Base-by-base conservation (phyloP, 192 early-diverging fungal species). In the Jimgerdemannia lactiflua region DNA sequence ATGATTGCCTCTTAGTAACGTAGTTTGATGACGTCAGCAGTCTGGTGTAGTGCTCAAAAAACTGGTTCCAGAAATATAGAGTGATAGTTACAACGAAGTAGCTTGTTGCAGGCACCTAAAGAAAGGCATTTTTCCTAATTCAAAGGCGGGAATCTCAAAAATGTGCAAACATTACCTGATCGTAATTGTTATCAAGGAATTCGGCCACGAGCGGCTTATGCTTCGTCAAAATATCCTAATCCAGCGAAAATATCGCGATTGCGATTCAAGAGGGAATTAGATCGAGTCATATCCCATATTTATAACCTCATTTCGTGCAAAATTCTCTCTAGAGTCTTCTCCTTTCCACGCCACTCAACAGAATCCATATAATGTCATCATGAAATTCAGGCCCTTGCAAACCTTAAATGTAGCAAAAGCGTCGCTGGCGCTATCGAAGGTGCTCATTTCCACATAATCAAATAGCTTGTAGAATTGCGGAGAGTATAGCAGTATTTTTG, bases 401-500 rank as follows among this genome's bases (percentile, higher is more conserved):
- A 59, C 49, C 83, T 97, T 97, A 83, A 99, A 99, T 59, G 95
- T 98, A 18, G 94, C 95, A 83, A 99, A 99, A 4, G 98, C 98
- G 82, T 99, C 98, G 59, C 94, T 96, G 42, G 98, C 95, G 64
- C 97, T 95, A 88, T 99, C 98, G 88, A 99, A 99, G 18, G 96
- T 99, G 71, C 92, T 92, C 75, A 96, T 87, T 82, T 99, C 97
- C 11, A 99, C 97, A 80, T 99, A 99, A 19, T 87, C 86, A 75
- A 99, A 99, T 67, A 99, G 96, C 74, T 92, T 91, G 87, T 96
- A 97, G 75, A 99, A 99, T 75, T 94, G 89, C 39, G 87, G 88
- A 20, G 94, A 92, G 73, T 92, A 90, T 67, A 99, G 84, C 42
- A 98, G 87, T 64, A 94, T 89, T 75, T 93, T 92, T 73, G 95